Evolutionary conservation across 2,329 filamentous ascomycete genomes (phyloP), one percentile per base, ranked within the genome.

Genomic region (Cadophora luteo-olivacea): DNA sequence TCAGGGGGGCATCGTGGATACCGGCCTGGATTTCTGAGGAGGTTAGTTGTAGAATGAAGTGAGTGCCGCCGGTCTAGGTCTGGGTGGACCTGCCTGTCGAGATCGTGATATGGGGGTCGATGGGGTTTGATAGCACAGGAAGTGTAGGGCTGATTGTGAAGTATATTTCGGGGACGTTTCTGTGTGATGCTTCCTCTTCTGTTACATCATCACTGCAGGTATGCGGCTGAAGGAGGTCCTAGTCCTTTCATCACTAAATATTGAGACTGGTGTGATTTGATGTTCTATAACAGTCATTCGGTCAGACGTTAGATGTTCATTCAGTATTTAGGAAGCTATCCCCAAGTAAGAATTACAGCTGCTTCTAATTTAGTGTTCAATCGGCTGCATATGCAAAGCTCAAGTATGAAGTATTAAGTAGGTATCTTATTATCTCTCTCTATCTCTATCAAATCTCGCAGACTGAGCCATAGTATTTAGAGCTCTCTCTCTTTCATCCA

Each of bases 321-420:
- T 45, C 41, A 16, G 45, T 8, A n/a, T 4, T 49, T 7, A 49
- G 22, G 7, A 9, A 22, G 45, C 6, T 19, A 8, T 49, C 12
- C 9, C 19, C 19, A 49, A 22, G 45, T 45, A 5, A 16, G 45
- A 49, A 24, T 55, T 24, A 55, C 25, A 19, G 8, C 32, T 22
- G 4, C 5, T 7, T 49, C 11, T 19, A 49, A 22, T 22, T 22
- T 1, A 19, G 9, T 22, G 19, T 49, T 49, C 45, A 4, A 22
- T 49, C n/a, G n/a, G 22, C 4, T 49, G 29, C 19, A 49, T 7
- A 45, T 49, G n/a, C 5, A 22, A 6, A 49, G 19, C 6, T 49
- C 36, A 61, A 65, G 25, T 64, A 25, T 51, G 32, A 66, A 58
- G 51, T 69, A 64, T 67, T 67, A 67, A 32, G n/a, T 65, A 65